Base-by-base conservation (phyloP, 2,329 filamentous ascomycete genomes). In the Amauroascus verrucosus region DNA sequence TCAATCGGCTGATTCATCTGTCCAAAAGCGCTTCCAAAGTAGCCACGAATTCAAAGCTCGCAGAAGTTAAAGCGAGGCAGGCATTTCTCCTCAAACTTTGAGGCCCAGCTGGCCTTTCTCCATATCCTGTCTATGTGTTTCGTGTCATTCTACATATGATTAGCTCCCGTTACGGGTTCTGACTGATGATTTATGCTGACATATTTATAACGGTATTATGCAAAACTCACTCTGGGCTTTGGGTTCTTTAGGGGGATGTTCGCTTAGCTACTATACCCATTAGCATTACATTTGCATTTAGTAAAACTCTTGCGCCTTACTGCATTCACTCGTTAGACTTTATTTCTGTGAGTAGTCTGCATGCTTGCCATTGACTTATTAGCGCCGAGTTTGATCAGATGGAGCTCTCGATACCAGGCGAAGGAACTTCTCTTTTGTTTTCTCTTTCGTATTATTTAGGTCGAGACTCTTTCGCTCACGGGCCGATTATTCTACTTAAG, bases 21-120 rank as follows among this genome's bases (percentile, higher is more conserved):
- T 37, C 18, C 20, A 18, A 16, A 46, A 18, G 41, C 50, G 35
- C 28, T 52, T 24, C 20, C 38, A 45, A 8, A 33, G 43, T 13
- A 52, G 50, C 22, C 41, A 52, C 18, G 50, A 52, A 38, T 45
- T 38, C 30, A 52, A 52, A 33, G 40, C 41, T 28, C 50, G 50
- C 28, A 44, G 50, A 28, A 52, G 50, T n/a, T 52, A 38, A 16
- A n/a, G n/a, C n/a, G n/a, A n/a, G n/a, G n/a, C n/a, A n/a, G n/a
- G n/a, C n/a, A n/a, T n/a, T n/a, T n/a, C n/a, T n/a, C n/a, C n/a
- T n/a, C n/a, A n/a, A n/a, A n/a, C n/a, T n/a, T n/a, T n/a, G n/a
- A n/a, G n/a, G n/a, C n/a, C n/a, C n/a, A n/a, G n/a, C n/a, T n/a
- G n/a, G n/a, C n/a, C n/a, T n/a, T n/a, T n/a, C n/a, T n/a, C n/a